phyloP scores from a whole-genome alignment of 495 filamentous ascomycete genomes.

The Xanthoparmelia taractica region DNA sequence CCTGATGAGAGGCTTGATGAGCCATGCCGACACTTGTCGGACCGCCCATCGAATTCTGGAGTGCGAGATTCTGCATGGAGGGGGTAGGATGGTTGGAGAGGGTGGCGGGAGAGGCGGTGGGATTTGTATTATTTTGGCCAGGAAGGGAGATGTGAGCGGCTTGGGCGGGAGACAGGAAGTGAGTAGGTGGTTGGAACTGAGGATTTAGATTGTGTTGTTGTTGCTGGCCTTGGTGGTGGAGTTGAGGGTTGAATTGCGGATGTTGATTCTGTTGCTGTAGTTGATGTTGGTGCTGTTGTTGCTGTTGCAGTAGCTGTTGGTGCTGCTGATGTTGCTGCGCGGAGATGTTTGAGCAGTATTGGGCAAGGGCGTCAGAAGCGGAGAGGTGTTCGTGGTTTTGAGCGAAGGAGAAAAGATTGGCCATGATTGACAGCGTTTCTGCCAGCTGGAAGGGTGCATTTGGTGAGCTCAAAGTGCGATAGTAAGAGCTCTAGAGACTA shows the following conservation, averaged over 20 bases:
- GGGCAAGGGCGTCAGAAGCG: conserved; percentile 54
- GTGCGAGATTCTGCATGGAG: conserved; percentile 28
- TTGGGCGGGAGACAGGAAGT: conserved; percentile 45
- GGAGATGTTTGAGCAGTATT: conserved; percentile 45
- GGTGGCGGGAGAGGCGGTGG: conserved; percentile 37
- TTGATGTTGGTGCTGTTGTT: conserved; percentile 37
- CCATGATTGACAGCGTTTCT: conserved; percentile 70
- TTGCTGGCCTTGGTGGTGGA: conserved; percentile 15
- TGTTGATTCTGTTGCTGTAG: conserved; percentile 30
- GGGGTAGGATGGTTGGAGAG: conserved; percentile 23
- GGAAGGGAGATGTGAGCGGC: conserved; percentile 44
- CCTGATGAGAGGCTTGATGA: conserved; percentile 64
- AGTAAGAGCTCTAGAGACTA: not conserved
- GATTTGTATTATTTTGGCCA: conserved; percentile 37
- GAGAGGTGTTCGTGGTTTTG: conserved; percentile 50
- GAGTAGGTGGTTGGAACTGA: conserved; percentile 24
- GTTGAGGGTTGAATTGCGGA: conserved; percentile 19
- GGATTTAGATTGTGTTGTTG: conserved; percentile 5
- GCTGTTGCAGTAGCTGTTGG: conserved; percentile 13
- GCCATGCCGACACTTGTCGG: conserved; percentile 50
- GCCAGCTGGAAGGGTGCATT: conserved; percentile 44
- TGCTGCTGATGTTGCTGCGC: conserved; percentile 33
- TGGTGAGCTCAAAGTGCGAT: conserved; percentile 17
- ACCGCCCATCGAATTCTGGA: conserved; percentile 36
- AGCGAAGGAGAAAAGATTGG: conserved; percentile 54